Percentiles rank a stretch among this genome's conserved stretches.
Evolutionary conservation across 257 asterid genomes (phyloP).

Genomic region (Striga asiatica): DNA sequence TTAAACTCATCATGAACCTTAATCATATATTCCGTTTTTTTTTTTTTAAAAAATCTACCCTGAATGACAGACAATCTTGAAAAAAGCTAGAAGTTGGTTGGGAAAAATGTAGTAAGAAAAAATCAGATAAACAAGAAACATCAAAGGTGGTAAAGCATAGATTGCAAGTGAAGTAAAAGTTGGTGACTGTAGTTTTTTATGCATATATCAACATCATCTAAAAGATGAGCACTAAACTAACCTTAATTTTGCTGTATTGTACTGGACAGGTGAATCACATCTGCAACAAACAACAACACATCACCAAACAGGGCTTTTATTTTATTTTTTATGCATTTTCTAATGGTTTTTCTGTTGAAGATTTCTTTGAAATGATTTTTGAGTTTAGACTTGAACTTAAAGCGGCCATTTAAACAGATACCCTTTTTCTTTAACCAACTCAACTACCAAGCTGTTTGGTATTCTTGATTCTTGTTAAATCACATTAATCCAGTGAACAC

Average conservation of each 20-base stretch:
- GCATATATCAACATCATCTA: constrained; percentile 11
- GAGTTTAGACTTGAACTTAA: too few species aligned
- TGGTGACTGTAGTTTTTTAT: constrained; percentile 24
- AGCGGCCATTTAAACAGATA: too few species aligned
- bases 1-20: constrained; percentile 3
- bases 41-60: not conserved
- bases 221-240: constrained; percentile 10
- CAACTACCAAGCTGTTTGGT: too few species aligned
- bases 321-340: not conserved
- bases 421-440: too few species aligned
- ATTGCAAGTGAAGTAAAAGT: constrained; percentile 51
- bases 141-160: constrained; percentile 26
- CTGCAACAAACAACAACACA: constrained; percentile 28
- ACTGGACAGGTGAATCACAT: constrained; percentile 22
- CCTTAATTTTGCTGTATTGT: not conserved
- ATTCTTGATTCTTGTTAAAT: too few species aligned
- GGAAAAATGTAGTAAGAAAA: constrained; percentile 20
- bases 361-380: too few species aligned
- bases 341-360: constrained; percentile 24
- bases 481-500: too few species aligned
- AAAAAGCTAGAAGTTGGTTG: constrained; percentile 21
- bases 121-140: constrained; percentile 34
- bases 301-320: constrained; percentile 28
- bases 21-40: not conserved
- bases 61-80: not conserved